Base-by-base conservation (phyloP, 176 grass and related monocot genomes). In the Aegilops speltoides region DNA sequence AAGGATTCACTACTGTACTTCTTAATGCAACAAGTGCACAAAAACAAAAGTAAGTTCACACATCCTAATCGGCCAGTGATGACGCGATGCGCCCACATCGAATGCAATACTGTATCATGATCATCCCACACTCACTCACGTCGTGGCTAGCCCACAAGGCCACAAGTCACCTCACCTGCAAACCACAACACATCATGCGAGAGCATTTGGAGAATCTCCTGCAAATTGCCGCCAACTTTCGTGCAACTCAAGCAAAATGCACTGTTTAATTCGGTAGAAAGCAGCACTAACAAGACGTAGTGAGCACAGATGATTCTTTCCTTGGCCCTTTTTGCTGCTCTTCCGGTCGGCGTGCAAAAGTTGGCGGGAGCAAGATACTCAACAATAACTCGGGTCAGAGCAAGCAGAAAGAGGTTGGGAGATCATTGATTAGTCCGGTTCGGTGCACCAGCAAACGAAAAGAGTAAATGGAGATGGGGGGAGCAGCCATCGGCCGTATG, bases 61-160 rank as follows among this genome's bases (percentile, higher is more conserved):
- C 89, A 80, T 91, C 85, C 67, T 81, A 75, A 64, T 88, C 89
- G 19, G 60, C 34, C 60, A 4, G 60, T 48, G 41, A 84, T 45
- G 10, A 25, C 9, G 57, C 72, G 14, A 25, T 17, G 57, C 64
- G 82, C 76, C 75, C 85, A 68, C 85, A 91, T 25, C 54, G 67
- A 80, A 80, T 60, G 41, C 46, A 80, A 34, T 68, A 31, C 14
- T 26, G 9, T 46, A 7, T 68, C 45, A n/a, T 20, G 68, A 23
- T 59, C 64, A 34, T 46, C 28, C 46, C 43, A 52, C 32, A 9
- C 33, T 45, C 40, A 11, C 43, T 63, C 83, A 77, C 89, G 66
- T 90, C 67, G 85, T 83, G 85, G 89, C 60, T 68, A 80, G 60
- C 85, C 69, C 13, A 34, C 26, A 50, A 13, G 45, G n/a, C n/a